These are phyloP conservation scores for Leptographium radiaticola DNA, from an alignment of 2,329 filamentous ascomycete genomes.

Conservation along the genomic window DNA sequence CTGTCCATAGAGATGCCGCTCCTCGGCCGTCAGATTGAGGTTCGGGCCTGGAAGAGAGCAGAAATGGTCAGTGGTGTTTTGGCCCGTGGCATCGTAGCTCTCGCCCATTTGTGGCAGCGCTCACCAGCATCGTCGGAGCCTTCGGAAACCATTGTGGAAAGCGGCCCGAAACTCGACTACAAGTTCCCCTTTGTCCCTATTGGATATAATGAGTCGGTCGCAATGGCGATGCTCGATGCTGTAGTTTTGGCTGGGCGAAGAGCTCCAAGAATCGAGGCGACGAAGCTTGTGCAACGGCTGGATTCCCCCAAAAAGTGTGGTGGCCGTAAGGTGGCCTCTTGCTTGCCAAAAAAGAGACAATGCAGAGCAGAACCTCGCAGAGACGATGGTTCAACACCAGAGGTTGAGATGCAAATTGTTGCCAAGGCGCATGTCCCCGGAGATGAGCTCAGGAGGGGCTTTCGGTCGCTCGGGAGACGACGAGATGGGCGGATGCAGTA, in stretches of 20 bases:
- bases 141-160: slow-evolving; percentile 16
- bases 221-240: background rate
- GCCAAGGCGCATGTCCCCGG: background rate
- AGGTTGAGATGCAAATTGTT: background rate
- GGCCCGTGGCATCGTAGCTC: background rate
- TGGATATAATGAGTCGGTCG: background rate
- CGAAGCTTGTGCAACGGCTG: background rate
- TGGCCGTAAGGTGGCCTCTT: background rate
- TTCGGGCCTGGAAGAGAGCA: slow-evolving; percentile 37
- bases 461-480: background rate
- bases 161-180: background rate
- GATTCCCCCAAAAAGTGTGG: background rate
- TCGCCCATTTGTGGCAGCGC: background rate
- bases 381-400: background rate
- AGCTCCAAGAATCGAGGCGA: background rate
- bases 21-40: slow-evolving; percentile 77
- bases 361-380: background rate
- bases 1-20: slow-evolving; percentile 87
- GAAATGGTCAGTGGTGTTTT: background rate
- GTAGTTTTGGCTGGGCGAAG: background rate
- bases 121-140: slow-evolving; percentile 16
- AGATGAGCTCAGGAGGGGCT: background rate
- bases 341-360: background rate
- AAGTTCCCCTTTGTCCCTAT: background rate
- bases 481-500: background rate